phyloP scores from a whole-genome alignment of 345 rosid genomes.

The Durio zibethinus region DNA sequence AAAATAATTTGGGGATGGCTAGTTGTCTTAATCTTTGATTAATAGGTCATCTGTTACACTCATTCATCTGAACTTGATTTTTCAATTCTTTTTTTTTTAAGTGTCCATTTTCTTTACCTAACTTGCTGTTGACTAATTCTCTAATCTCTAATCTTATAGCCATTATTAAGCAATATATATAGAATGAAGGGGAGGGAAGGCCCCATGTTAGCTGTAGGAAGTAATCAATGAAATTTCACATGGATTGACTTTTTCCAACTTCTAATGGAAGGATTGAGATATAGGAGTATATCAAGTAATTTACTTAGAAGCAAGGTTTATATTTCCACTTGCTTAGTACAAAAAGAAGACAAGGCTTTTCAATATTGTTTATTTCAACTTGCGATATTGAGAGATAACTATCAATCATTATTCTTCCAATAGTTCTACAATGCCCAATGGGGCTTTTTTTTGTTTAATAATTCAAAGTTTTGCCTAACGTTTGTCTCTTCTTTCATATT shows the following conservation, averaged over 20 bases:
- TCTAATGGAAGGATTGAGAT: background rate
- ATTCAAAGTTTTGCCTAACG: no score
- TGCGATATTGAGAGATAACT: no score
- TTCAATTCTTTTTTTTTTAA: background rate
- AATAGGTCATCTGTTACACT: background rate
- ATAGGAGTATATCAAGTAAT: background rate
- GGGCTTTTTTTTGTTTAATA: no score
- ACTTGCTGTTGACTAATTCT: background rate
- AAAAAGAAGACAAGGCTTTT: no score
- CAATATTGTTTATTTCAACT: no score
- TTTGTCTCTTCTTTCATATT: no score
- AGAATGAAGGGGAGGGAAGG: background rate
- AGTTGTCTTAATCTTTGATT: background rate
- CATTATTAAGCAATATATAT: background rate
- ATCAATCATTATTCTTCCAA: no score
- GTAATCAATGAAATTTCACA: background rate
- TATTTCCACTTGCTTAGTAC: no score
- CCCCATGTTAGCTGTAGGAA: background rate
- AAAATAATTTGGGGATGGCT: background rate
- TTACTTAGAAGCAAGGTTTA: no score
- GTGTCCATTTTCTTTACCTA: background rate
- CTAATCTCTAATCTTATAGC: background rate
- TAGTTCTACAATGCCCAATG: no score
- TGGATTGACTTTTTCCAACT: background rate
- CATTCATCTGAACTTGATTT: background rate